Evolutionary conservation across 352 stramenopile genomes (phyloP).

Genomic region (Pythium guiyangense): DNA sequence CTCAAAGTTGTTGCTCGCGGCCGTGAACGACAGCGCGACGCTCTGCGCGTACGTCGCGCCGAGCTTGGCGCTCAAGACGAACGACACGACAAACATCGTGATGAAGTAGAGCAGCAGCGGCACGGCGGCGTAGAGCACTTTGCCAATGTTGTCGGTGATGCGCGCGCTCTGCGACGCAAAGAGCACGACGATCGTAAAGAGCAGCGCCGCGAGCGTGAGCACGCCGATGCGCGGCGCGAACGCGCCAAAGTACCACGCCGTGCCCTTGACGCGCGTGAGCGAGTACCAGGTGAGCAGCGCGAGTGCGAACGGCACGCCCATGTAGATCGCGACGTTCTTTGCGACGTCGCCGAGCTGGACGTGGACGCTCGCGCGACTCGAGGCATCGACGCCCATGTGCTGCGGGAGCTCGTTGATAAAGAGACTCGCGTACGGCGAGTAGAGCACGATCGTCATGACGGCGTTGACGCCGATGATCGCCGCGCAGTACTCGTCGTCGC

Average conservation of each 20-base stretch:
- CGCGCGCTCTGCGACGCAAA: slow-evolving; percentile 69
- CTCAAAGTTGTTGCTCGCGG: slow-evolving; percentile 86
- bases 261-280: slow-evolving; percentile 24
- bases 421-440: slow-evolving; percentile 55
- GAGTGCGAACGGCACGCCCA: slow-evolving; percentile 55
- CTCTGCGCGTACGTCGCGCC: slow-evolving; percentile 43
- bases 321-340: slow-evolving; percentile 60
- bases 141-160: slow-evolving; percentile 42
- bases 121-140: slow-evolving; percentile 51
- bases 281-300: slow-evolving; percentile 35
- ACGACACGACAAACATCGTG: slow-evolving; percentile 45
- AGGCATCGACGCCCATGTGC: slow-evolving; percentile 14
- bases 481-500: slow-evolving; percentile 62
- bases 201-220: slow-evolving; percentile 48
- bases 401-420: slow-evolving; percentile 41
- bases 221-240: slow-evolving; percentile 40
- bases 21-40: slow-evolving; percentile 59
- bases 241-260: slow-evolving; percentile 42
- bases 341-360: slow-evolving; percentile 41
- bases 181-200: slow-evolving; percentile 70
- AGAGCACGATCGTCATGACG: slow-evolving; percentile 51
- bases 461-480: slow-evolving; percentile 73
- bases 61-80: slow-evolving; percentile 25
- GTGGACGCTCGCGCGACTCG: slow-evolving; percentile 15
- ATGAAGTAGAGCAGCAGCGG: slow-evolving; percentile 64